Conservation (phyloP, 768 basidiomycete species). For the Lentinus brumalis region DNA sequence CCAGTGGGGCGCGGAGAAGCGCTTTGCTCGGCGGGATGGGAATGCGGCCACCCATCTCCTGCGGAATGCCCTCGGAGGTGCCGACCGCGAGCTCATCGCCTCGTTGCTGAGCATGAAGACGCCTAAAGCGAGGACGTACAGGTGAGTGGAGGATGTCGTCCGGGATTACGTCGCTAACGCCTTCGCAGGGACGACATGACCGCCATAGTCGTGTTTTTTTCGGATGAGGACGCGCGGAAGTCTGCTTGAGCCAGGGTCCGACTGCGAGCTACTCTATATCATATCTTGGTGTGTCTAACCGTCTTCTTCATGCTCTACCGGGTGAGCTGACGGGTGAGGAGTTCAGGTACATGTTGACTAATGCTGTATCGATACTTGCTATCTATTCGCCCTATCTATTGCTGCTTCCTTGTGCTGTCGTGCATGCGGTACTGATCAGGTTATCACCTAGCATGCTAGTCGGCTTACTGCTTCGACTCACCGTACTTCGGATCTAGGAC, state of each 20-base stretch:
- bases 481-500: background rate
- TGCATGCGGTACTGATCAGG: too few relatives aligned
- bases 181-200: constrained; percentile 37
- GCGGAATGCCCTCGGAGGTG: constrained; percentile 57
- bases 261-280: too few relatives aligned
- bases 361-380: too few relatives aligned
- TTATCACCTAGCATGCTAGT: too few relatives aligned
- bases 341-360: too few relatives aligned
- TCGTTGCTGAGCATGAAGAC: constrained; percentile 42
- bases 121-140: constrained; percentile 40
- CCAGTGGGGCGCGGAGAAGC: constrained; percentile 40
- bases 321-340: background rate
- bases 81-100: constrained; percentile 42
- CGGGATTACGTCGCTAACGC: background rate
- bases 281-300: background rate
- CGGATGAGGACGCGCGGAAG: constrained; percentile 9
- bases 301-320: too few relatives aligned
- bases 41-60: constrained; percentile 54
- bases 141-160: constrained; percentile 30
- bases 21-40: constrained; percentile 42
- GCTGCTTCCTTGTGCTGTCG: too few relatives aligned
- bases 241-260: background rate
- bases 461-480: background rate
- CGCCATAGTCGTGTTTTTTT: constrained; percentile 28
- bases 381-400: too few relatives aligned